Conservation (phyloP, 2,329 filamentous ascomycete genomes). For the Podosphaera fusca region DNA sequence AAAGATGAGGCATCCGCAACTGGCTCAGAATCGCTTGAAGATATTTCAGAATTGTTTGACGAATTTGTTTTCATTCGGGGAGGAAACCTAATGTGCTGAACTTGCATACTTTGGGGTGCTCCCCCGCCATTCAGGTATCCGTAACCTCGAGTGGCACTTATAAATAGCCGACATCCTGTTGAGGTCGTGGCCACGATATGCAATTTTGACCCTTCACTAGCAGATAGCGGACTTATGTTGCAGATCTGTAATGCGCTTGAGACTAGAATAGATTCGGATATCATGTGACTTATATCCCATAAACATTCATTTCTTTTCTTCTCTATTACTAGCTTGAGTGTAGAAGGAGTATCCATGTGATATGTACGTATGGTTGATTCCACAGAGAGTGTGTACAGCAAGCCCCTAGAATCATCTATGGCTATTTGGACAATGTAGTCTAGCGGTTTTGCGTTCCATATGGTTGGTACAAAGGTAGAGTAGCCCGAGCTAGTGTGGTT, state of each 20-base stretch:
- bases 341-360: conserved; percentile 48
- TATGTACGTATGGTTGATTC: conserved; percentile 79
- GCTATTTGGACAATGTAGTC: conserved; percentile 59
- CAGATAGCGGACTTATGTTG: conserved; percentile 65
- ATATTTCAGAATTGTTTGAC: conserved; percentile 10
- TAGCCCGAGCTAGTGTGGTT: conserved; percentile 65
- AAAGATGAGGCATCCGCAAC: conserved; percentile 20
- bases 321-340: conserved; percentile 39
- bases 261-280: conserved; percentile 48
- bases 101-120: conserved; percentile 83
- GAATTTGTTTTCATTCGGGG: conserved; percentile 24
- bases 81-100: conserved; percentile 91
- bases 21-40: conserved; percentile 7
- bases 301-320: conserved; percentile 35
- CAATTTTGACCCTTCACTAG: conserved; percentile 55
- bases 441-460: conserved; percentile 27
- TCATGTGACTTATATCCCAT: conserved; percentile 67
- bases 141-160: conserved; percentile 62
- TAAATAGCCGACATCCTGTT: conserved; percentile 74
- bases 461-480: conserved; percentile 34
- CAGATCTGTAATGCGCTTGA: conserved; percentile 50
- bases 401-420: conserved; percentile 66
- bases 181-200: conserved; percentile 79
- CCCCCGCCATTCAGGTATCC: conserved; percentile 31
- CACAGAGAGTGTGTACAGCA: conserved; percentile 80